Conservation (phyloP, 495 filamentous ascomycete species). For the Aspergillus mulundensis region DNA sequence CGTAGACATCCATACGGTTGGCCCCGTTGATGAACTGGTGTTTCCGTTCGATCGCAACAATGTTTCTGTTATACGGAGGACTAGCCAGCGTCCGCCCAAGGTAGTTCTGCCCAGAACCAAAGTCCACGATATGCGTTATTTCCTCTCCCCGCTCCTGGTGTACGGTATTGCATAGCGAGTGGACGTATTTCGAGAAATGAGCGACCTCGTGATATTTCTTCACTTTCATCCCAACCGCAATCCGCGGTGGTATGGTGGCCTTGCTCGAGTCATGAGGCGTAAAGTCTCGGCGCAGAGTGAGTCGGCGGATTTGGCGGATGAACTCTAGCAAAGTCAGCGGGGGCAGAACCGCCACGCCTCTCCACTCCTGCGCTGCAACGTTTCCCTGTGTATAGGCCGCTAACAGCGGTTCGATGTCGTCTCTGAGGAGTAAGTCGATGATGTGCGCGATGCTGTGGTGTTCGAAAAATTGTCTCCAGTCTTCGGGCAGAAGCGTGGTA, state of each 20-base stretch:
- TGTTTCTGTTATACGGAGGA: slow-evolving; percentile 76
- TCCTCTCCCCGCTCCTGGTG: slow-evolving; percentile 44
- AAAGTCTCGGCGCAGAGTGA: slow-evolving; percentile 64
- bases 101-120: slow-evolving; percentile 95
- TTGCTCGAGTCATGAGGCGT: slow-evolving; percentile 25
- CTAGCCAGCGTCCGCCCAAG: slow-evolving; percentile 83
- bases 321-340: slow-evolving; percentile 69
- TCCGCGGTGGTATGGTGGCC: slow-evolving; percentile 55
- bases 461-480: slow-evolving; percentile 78
- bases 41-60: slow-evolving; percentile 87
- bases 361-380: slow-evolving; percentile 34
- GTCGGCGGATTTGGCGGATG: slow-evolving; percentile 65
- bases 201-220: slow-evolving; percentile 93
- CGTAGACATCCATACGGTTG: slow-evolving; percentile 72
- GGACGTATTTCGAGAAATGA: slow-evolving; percentile 60
- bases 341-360: slow-evolving; percentile 46
- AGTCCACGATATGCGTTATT: slow-evolving; percentile 89
- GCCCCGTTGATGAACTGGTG: slow-evolving; percentile 81
- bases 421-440: slow-evolving; percentile 72
- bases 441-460: slow-evolving; percentile 65
- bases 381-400: slow-evolving; percentile 10
- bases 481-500: slow-evolving; percentile 62
- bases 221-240: slow-evolving; percentile 87
- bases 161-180: slow-evolving; percentile 50
- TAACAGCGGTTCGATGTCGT: slow-evolving; percentile 51